Evolutionary conservation across 192 early-diverging fungal genomes (phyloP), one percentile per base, ranked within the genome.

Genomic region (Linnemannia hyalina): DNA sequence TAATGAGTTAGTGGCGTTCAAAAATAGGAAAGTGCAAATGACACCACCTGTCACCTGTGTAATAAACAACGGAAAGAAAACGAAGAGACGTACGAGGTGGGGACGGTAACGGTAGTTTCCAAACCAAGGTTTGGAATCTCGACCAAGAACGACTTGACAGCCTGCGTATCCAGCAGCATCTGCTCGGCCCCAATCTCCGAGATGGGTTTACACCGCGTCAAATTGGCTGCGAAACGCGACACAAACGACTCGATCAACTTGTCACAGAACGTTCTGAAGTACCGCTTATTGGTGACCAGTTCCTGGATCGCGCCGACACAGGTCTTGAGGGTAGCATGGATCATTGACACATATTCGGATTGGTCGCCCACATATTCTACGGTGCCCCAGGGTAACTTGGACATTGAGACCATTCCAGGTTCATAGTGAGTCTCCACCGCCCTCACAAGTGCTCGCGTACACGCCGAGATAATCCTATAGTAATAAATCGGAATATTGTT

Each of bases 121-220:
- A 88, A 74, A 13, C 92, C 93, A 69, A 96, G 89, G 16, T 86
- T 90, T 4, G 95, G 95, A 83, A 98, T 92, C 41, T 94, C 94
- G 46, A 95, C 81, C 49, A 99, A 81, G 18, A 93, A 89, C 0
- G 96, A 96, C 80, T 98, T 99, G 44, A 99, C 88, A 8, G 97
- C 94, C 79, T 99, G 96, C 23, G 95, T 98, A 89, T 99, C 98
- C 18, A 99, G 88, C 3, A 99, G 90, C 89, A 99, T 94, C 93
- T 99, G 98, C 78, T 99, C 98, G 8, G 98, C 98, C 35, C 98
- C 98, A 63, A 97, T 93, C 90, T 98, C 97, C 1, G 96, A 96
- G 10, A 99, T 95, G 4, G 94, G 95, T 71, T 92, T 92, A 85
- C 96, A 98, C 26, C 90, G 88, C 35, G 90, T 93, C 44, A 99